phyloP scores from a whole-genome alignment of 1,139 yeast species.

The Geotrichum phurueaensis region DNA sequence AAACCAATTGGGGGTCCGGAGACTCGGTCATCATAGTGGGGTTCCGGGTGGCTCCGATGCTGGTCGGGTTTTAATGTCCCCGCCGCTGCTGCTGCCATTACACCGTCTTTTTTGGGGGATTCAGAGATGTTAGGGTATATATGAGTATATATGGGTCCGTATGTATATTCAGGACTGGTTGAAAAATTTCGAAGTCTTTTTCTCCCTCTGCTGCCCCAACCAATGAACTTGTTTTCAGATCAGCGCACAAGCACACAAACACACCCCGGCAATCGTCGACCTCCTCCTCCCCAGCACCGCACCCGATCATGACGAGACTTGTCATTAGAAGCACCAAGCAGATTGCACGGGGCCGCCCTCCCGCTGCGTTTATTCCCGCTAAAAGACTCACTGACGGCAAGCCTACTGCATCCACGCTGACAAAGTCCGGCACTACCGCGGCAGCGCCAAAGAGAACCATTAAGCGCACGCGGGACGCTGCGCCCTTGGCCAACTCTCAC shows the following conservation, averaged over 20 bases:
- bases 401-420: neutral
- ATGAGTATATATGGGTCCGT: neutral
- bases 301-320: conserved; percentile 14
- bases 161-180: neutral
- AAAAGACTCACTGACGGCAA: conserved; percentile 4
- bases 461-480: neutral
- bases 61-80: neutral
- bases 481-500: conserved; percentile 9
- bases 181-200: conserved; percentile 4
- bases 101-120: neutral
- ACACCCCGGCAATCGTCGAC: neutral
- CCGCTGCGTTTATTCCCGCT: conserved; percentile 14
- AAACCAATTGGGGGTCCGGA: neutral
- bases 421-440: neutral
- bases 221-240: neutral
- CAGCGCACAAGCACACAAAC: neutral
- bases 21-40: neutral
- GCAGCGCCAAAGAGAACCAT: neutral
- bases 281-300: neutral
- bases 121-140: conserved; percentile 3
- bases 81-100: neutral
- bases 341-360: conserved; percentile 15
- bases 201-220: neutral
- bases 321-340: conserved; percentile 14
- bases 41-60: neutral